Percentiles rank a stretch among this genome's conserved stretches.
Conservation (phyloP, 306 rosid genomes). For the Urtica urens region DNA sequence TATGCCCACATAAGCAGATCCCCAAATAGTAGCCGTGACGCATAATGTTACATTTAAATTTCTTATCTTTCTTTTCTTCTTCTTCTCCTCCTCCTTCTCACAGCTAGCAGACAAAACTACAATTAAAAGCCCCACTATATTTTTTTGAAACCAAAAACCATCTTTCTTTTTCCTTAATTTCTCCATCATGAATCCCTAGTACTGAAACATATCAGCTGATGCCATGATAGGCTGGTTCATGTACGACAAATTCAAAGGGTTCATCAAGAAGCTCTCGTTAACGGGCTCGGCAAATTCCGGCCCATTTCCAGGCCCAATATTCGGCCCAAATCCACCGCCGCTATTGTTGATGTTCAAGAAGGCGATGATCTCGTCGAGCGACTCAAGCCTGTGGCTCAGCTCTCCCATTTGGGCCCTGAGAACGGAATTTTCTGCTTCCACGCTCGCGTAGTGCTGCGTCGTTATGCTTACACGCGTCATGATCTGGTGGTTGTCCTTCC, state of each 20-base stretch:
- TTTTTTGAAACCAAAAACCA: background rate
- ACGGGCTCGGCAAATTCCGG: constrained; percentile 14
- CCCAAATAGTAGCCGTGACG: constrained; percentile 8
- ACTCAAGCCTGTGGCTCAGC: constrained; percentile 46
- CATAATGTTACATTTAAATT: background rate
- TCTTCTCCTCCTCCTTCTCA: constrained; percentile 13
- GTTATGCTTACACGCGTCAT: constrained; percentile 43
- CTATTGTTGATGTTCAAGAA: constrained; percentile 25
- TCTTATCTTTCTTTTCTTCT: constrained; percentile 34
- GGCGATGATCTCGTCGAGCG: constrained; percentile 46
- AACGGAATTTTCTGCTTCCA: constrained; percentile 72
- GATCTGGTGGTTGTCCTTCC: constrained; percentile 66
- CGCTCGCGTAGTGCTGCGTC: constrained; percentile 38
- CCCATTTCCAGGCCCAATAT: background rate
- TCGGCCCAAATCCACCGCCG: constrained; percentile 6
- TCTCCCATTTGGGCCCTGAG: constrained; percentile 67
- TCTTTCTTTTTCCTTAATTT: background rate
- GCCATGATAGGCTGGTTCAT: constrained; percentile 63
- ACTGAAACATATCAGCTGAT: constrained; percentile 41
- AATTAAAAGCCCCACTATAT: constrained; percentile 1
- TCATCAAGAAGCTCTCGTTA: constrained; percentile 35
- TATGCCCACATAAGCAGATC: constrained; percentile 3
- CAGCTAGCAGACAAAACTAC: constrained; percentile 3
- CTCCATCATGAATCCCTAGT: constrained; percentile 7
- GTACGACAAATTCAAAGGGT: constrained; percentile 31